Percentiles rank a stretch among this genome's conserved stretches.
Evolutionary conservation across 768 basidiomycete genomes (phyloP).

Genomic region (Leucocoprinus sp.): DNA sequence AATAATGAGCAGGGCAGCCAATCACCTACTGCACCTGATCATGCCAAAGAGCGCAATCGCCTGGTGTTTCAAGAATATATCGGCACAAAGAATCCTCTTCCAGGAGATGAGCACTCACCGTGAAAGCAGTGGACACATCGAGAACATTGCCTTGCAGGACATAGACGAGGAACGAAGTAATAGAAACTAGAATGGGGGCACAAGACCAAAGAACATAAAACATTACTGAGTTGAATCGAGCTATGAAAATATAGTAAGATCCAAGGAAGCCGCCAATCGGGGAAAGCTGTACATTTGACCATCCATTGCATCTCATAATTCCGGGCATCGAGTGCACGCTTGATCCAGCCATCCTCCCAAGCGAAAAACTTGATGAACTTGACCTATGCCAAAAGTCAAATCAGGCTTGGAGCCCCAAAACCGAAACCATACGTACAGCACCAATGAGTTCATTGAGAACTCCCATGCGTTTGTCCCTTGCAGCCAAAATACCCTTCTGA

Average conservation of each 20-base stretch:
- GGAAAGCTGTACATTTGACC: conserved; percentile 43
- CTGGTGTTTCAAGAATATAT: conserved; percentile 20
- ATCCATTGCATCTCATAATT: conserved; percentile 70
- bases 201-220: conserved; percentile 67
- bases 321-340: conserved; percentile 54
- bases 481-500: conserved; percentile 48
- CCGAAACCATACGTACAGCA: conserved; percentile 31
- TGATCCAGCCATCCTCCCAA: conserved; percentile 73
- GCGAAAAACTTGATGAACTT: conserved; percentile 84
- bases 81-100: neutral
- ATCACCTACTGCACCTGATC: conserved; percentile 46
- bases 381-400: conserved; percentile 25
- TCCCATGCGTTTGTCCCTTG: conserved; percentile 70
- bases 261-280: neutral
- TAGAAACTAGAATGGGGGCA: conserved; percentile 74
- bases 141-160: conserved; percentile 67
- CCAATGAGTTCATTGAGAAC: conserved; percentile 73
- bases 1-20: neutral
- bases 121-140: conserved; percentile 77
- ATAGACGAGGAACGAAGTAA: conserved; percentile 71
- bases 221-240: conserved; percentile 62
- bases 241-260: conserved; percentile 22
- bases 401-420: neutral
- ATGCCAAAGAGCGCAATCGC: conserved; percentile 80
- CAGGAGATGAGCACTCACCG: conserved; percentile 35